These are phyloP conservation scores for Hymenotorrendiella dingleyae DNA, from an alignment of 2,329 filamentous ascomycete species.

Conservation along the genomic window DNA sequence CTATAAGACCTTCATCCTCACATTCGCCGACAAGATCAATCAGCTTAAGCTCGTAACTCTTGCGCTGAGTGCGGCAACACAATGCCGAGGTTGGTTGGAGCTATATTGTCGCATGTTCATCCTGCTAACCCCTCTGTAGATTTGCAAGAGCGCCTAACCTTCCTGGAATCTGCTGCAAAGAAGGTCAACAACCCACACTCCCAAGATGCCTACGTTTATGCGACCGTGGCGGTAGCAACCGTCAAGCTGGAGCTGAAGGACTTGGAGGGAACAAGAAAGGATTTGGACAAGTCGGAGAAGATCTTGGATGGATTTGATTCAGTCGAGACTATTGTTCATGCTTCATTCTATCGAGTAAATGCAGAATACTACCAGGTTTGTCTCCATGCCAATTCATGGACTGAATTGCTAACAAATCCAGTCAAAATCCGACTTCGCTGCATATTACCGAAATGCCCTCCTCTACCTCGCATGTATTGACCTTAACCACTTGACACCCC, in stretches of 20 bases:
- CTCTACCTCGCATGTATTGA: constrained; percentile 97
- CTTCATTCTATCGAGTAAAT: constrained; percentile 92
- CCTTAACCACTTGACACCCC: constrained; percentile 63
- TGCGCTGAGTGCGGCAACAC: constrained; percentile 77
- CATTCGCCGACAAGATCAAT: constrained; percentile 98
- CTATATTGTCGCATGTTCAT: neutral
- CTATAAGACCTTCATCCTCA: constrained; percentile 91
- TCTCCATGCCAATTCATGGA: neutral
- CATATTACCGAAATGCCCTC: constrained; percentile 95
- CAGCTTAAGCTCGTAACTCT: constrained; percentile 94
- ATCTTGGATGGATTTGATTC: constrained; percentile 90
- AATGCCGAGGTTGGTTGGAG: constrained; percentile 62
- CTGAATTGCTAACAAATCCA: constrained; percentile 29
- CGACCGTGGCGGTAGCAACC: constrained; percentile 80
- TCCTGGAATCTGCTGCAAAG: constrained; percentile 75
- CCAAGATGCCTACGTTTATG: constrained; percentile 94
- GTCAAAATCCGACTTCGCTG: constrained; percentile 84
- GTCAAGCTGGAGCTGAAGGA: constrained; percentile 79
- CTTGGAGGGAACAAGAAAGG: constrained; percentile 75
- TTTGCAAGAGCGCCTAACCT: constrained; percentile 76
- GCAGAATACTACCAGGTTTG: constrained; percentile 84
- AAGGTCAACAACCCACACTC: constrained; percentile 90
- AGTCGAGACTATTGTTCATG: constrained; percentile 92
- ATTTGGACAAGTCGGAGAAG: constrained; percentile 79
- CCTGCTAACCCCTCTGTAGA: constrained; percentile 45